Conservation (phyloP, 139 green algal genomes). For the Closterium sp. region DNA sequence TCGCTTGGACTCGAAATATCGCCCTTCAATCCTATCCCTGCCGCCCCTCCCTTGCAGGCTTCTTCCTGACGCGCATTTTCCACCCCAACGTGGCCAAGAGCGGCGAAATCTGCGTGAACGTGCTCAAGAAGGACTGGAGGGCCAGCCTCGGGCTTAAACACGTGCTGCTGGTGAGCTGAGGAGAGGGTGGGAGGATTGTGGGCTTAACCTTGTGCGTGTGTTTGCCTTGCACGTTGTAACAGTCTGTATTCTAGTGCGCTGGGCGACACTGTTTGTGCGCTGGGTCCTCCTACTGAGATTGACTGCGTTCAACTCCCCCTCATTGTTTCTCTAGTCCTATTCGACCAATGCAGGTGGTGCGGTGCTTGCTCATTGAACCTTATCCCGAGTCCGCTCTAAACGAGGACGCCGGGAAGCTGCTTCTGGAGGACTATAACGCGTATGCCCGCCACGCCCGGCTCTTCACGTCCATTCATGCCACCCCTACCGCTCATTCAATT, state of each 20-base stretch:
- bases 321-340: no score
- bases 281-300: no score
- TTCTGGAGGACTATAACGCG: constrained; percentile 82
- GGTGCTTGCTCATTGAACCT: constrained; percentile 95
- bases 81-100: constrained; percentile 88
- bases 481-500: background rate
- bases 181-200: no score
- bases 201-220: background rate
- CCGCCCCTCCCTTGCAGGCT: constrained; percentile 53
- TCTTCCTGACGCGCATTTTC: constrained; percentile 93
- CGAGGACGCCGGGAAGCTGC: constrained; percentile 92
- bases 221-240: background rate
- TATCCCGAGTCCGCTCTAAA: constrained; percentile 95
- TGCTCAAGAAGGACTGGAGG: constrained; percentile 94
- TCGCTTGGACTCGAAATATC: no score
- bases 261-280: no score
- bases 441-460: constrained; percentile 71
- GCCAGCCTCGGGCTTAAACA: constrained; percentile 80
- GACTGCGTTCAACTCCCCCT: no score
- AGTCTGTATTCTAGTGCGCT: constrained; percentile 7
- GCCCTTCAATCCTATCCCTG: no score
- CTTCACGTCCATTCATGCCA: background rate
- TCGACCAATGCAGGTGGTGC: constrained; percentile 66
- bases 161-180: constrained; percentile 57
- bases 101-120: constrained; percentile 98